These are phyloP conservation scores for Scheffersomyces stambukii DNA, from an alignment of 1,139 yeast genomes.

Conservation along the genomic window DNA sequence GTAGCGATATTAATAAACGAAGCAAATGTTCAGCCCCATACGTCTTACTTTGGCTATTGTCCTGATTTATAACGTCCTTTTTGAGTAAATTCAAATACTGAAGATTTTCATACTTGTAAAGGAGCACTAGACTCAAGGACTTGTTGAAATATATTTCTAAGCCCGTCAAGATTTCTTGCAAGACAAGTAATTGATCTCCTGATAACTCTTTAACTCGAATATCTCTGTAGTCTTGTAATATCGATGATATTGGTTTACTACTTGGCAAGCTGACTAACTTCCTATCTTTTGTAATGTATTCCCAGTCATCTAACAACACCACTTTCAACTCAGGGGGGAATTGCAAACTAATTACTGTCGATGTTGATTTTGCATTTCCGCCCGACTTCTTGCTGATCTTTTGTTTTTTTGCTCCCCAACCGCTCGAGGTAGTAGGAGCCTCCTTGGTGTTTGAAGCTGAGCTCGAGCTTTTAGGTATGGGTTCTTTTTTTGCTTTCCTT, in stretches of 20 bases:
- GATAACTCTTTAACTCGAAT: conserved; percentile 9
- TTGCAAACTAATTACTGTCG: conserved; percentile 11
- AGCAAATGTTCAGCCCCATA: conserved; percentile 82
- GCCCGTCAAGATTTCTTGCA: conserved; percentile 68
- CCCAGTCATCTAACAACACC: conserved; percentile 89
- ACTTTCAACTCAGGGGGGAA: conserved; percentile 60
- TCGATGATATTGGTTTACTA: conserved; percentile 43
- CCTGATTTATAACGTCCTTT: conserved; percentile 22
- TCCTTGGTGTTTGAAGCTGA: background rate
- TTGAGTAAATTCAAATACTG: conserved; percentile 61
- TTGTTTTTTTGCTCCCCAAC: background rate
- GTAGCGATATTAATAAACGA: conserved; percentile 69
- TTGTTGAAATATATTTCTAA: conserved; percentile 73
- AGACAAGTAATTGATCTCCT: conserved; percentile 43
- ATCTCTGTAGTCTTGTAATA: conserved; percentile 43
- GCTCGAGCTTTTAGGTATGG: background rate
- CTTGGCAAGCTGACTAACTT: conserved; percentile 64
- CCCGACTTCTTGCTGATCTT: conserved; percentile 3
- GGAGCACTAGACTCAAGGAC: conserved; percentile 63
- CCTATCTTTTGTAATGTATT: conserved; percentile 74
- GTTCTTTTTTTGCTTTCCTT: conserved; percentile 11
- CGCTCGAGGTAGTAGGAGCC: no score
- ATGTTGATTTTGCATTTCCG: conserved; percentile 1
- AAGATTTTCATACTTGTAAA: conserved; percentile 81
- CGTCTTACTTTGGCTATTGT: conserved; percentile 30